These are phyloP conservation scores for Phytophthora colocasiae DNA, from an alignment of 352 stramenopile species.

Conservation along the genomic window DNA sequence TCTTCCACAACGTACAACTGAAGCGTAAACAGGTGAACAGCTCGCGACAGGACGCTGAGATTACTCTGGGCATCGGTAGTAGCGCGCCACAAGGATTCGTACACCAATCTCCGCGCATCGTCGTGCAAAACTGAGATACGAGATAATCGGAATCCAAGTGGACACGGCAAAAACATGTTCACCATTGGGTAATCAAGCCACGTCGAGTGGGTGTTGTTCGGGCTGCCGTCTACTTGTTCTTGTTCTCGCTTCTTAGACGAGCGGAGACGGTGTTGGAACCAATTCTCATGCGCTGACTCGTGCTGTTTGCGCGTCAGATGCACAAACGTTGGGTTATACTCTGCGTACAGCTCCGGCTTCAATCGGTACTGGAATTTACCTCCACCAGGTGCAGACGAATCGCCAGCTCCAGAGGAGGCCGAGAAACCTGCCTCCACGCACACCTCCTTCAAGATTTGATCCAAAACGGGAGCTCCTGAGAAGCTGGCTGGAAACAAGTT, in stretches of 20 bases:
- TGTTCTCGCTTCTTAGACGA: conserved; percentile 75
- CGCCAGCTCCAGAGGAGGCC: conserved; percentile 33
- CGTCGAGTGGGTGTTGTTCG: conserved; percentile 74
- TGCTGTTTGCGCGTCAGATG: conserved; percentile 89
- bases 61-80: conserved; percentile 64
- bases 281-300: conserved; percentile 88
- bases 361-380: conserved; percentile 86
- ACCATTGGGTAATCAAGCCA: conserved; percentile 87
- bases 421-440: conserved; percentile 47
- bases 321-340: conserved; percentile 90
- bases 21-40: conserved; percentile 82
- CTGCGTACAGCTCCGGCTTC: conserved; percentile 80
- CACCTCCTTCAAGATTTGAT: conserved; percentile 84
- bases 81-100: conserved; percentile 74
- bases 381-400: conserved; percentile 36
- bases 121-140: conserved; percentile 71
- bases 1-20: conserved; percentile 87
- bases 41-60: conserved; percentile 71
- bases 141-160: conserved; percentile 61
- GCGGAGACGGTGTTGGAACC: conserved; percentile 79
- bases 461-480: conserved; percentile 66
- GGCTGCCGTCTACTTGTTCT: conserved; percentile 61
- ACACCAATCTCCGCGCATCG: conserved; percentile 65
- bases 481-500: conserved; percentile 80
- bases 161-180: conserved; percentile 81